Evolutionary conservation across 2,329 filamentous ascomycete species (phyloP).

Genomic region (Hypoxylon sp.): DNA sequence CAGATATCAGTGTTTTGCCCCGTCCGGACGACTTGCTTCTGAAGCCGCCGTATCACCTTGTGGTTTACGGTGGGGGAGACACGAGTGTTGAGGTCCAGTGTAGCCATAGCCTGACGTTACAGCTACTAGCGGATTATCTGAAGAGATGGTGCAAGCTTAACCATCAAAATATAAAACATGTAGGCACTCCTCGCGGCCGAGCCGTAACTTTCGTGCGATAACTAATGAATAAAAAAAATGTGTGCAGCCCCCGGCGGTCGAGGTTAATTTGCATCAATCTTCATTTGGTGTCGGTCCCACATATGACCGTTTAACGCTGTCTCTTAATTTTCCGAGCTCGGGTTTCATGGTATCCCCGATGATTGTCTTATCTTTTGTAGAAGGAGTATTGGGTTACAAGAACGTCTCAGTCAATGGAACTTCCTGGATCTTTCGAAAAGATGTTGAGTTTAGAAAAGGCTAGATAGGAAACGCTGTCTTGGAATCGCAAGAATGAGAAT

Average conservation of each 20-base stretch:
- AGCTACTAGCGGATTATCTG: slow-evolving; percentile 63
- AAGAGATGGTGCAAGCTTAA: slow-evolving; percentile 64
- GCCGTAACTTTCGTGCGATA: not conserved
- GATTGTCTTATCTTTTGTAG: slow-evolving; percentile 63
- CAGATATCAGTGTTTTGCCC: slow-evolving; percentile 59
- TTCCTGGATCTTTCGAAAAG: slow-evolving; percentile 53
- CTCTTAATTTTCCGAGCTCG: slow-evolving; percentile 55
- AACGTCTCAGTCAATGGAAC: slow-evolving; percentile 48
- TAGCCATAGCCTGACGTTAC: slow-evolving; percentile 64
- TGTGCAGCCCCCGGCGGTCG: slow-evolving; percentile 60
- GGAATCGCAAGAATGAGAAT: not conserved
- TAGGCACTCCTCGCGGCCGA: slow-evolving; percentile 25
- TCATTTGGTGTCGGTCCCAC: slow-evolving; percentile 62
- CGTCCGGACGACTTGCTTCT: slow-evolving; percentile 65
- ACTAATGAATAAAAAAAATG: not conserved
- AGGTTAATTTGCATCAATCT: slow-evolving; percentile 61
- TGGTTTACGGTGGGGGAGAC: slow-evolving; percentile 54
- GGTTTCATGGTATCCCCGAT: slow-evolving; percentile 59
- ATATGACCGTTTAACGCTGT: slow-evolving; percentile 62
- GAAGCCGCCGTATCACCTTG: slow-evolving; percentile 65
- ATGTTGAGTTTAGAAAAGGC: slow-evolving; percentile 53
- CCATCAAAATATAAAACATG: slow-evolving; percentile 52
- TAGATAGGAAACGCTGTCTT: not conserved
- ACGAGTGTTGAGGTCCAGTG: slow-evolving; percentile 60
- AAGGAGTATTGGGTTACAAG: slow-evolving; percentile 64